phyloP scores from a whole-genome alignment of 1,139 yeast genomes.

The Torulaspora pretoriensis region DNA sequence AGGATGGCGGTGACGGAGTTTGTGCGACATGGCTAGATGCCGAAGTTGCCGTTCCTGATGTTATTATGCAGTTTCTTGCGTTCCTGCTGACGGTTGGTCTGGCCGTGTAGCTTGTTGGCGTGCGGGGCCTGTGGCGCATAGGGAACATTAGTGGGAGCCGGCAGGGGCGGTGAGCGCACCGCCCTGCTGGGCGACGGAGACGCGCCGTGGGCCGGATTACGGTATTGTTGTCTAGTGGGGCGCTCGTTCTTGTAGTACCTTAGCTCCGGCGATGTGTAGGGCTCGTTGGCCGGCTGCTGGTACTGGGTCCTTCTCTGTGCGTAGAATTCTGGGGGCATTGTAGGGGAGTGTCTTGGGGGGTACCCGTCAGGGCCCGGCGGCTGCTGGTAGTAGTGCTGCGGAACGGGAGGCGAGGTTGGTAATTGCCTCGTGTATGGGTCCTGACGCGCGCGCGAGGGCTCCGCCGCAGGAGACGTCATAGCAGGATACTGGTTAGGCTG shows the following conservation, averaged over 20 bases:
- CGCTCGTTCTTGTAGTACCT: neutral
- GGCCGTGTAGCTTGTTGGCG: constrained; percentile 30
- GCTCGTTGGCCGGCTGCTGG: neutral
- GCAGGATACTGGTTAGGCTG: too few relatives aligned
- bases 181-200: neutral
- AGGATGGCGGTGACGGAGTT: too few relatives aligned
- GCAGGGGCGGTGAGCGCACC: neutral
- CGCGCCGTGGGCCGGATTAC: neutral
- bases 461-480: too few relatives aligned
- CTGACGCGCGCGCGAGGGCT: neutral
- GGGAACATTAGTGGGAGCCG: constrained; percentile 9
- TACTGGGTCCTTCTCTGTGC: neutral
- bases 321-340: neutral
- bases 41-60: constrained; percentile 36
- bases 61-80: constrained; percentile 32
- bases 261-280: neutral
- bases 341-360: neutral
- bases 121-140: constrained; percentile 15
- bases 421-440: neutral
- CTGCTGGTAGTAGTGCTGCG: neutral
- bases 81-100: constrained; percentile 28
- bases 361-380: neutral
- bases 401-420: neutral
- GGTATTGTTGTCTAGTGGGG: neutral
- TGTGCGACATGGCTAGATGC: constrained; percentile 17